Evolutionary conservation across 768 basidiomycete genomes (phyloP).

Genomic region (Mycena crocata): DNA sequence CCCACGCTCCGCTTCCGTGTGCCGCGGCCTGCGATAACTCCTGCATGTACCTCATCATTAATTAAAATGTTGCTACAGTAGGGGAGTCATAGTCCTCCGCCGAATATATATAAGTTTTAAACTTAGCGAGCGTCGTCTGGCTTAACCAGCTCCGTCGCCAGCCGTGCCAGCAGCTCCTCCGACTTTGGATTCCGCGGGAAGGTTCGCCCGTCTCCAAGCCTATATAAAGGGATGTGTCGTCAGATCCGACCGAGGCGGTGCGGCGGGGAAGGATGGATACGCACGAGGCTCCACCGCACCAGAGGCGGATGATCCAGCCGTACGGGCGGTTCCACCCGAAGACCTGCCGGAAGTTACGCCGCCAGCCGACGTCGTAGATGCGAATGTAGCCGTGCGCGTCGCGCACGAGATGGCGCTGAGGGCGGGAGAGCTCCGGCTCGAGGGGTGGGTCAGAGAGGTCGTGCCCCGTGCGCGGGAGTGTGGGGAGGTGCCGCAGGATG

Average conservation of each 20-base stretch:
- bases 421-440: constrained; percentile 76
- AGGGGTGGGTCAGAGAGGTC: constrained; percentile 75
- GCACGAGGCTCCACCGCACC: constrained; percentile 75
- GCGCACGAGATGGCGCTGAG: constrained; percentile 73
- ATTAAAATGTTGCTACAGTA: too few species aligned
- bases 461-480: constrained; percentile 62
- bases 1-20: too few species aligned
- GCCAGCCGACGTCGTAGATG: constrained; percentile 81
- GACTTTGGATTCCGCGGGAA: constrained; percentile 78
- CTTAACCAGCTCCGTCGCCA: constrained; percentile 72
- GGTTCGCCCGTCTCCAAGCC: constrained; percentile 72
- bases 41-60: too few species aligned
- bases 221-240: constrained; percentile 33
- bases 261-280: constrained; percentile 39
- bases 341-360: constrained; percentile 75
- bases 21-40: too few species aligned
- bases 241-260: background rate
- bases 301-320: constrained; percentile 65
- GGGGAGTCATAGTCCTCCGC: too few species aligned
- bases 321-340: constrained; percentile 67
- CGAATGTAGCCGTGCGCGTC: constrained; percentile 70
- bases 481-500: constrained; percentile 77
- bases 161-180: constrained; percentile 71
- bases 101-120: constrained; percentile 8
- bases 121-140: constrained; percentile 56